A percentile compares a stretch with the other conserved stretches of the same genome.
phyloP scores from a whole-genome alignment of 305 asterid species.

The Solanum hybrid region DNA sequence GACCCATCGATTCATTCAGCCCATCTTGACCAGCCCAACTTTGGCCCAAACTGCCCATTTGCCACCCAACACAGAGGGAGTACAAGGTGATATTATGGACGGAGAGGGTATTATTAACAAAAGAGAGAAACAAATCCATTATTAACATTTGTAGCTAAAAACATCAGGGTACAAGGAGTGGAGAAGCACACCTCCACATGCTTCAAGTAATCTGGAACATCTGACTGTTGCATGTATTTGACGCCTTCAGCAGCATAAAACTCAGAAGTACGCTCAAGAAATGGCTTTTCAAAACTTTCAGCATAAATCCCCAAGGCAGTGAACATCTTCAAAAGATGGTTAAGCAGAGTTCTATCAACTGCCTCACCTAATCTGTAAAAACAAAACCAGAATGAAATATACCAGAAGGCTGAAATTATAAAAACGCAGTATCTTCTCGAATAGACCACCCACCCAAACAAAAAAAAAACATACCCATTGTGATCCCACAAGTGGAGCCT shows the following conservation, averaged over 20 bases:
- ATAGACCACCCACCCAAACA: neutral
- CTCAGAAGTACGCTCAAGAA: constrained; percentile 84
- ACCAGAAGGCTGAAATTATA: neutral
- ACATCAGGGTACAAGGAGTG: constrained; percentile 6
- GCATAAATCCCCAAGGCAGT: constrained; percentile 90
- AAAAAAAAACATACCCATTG: neutral
- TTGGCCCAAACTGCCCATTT: neutral
- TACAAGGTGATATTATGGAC: neutral
- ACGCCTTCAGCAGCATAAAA: constrained; percentile 98
- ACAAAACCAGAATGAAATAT: neutral
- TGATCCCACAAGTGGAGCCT: too few relatives aligned
- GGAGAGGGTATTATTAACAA: neutral
- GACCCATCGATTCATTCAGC: neutral
- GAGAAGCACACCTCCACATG: constrained; percentile 71
- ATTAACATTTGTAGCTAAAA: neutral
- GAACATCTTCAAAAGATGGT: constrained; percentile 97
- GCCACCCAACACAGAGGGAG: neutral
- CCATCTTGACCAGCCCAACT: neutral
- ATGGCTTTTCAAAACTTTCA: constrained; percentile 96
- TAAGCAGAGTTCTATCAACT: constrained; percentile 89
- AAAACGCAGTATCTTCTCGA: neutral
- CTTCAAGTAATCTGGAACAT: constrained; percentile 86
- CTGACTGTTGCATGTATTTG: constrained; percentile 91
- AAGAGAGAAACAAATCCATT: neutral
- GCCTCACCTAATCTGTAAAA: constrained; percentile 59